Evolutionary conservation across 345 rosid species (phyloP).

Genomic region (Eucalyptus pumila): DNA sequence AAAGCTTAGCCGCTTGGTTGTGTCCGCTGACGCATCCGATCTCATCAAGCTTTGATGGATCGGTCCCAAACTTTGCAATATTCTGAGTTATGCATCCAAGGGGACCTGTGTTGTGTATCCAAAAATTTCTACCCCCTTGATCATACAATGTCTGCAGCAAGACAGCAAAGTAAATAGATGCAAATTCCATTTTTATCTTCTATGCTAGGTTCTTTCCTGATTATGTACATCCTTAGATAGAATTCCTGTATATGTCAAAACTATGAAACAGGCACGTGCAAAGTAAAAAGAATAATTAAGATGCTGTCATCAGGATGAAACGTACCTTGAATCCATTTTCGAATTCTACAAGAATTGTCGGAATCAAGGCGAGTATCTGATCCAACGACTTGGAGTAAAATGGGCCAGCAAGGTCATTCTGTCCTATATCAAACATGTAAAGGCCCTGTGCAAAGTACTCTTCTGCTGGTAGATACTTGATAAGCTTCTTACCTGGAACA

Average conservation of each 20-base stretch:
- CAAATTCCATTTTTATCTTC: neutral
- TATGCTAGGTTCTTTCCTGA: neutral
- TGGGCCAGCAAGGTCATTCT: constrained; percentile 94
- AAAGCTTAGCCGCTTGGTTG: constrained; percentile 78
- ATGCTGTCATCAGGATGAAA: neutral
- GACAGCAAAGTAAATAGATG: neutral
- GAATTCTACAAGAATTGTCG: constrained; percentile 51
- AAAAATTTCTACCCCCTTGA: constrained; percentile 80
- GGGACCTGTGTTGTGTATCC: constrained; percentile 96
- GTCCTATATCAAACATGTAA: constrained; percentile 90
- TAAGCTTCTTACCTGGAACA: constrained; percentile 33
- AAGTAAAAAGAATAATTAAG: neutral
- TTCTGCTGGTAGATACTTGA: constrained; percentile 50
- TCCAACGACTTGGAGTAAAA: constrained; percentile 83
- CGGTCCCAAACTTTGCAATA: constrained; percentile 73
- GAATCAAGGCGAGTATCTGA: constrained; percentile 72
- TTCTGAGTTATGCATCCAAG: constrained; percentile 93
- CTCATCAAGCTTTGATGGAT: constrained; percentile 77
- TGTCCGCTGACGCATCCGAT: constrained; percentile 69
- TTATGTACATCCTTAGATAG: neutral
- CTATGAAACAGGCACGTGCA: neutral
- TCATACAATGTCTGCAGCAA: constrained; percentile 48
- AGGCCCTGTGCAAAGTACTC: constrained; percentile 59
- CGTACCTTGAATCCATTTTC: constrained; percentile 66
- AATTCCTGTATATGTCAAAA: neutral